Base-by-base conservation (phyloP, 2,329 filamentous ascomycete species). In the Ambrosiella xylebori region DNA sequence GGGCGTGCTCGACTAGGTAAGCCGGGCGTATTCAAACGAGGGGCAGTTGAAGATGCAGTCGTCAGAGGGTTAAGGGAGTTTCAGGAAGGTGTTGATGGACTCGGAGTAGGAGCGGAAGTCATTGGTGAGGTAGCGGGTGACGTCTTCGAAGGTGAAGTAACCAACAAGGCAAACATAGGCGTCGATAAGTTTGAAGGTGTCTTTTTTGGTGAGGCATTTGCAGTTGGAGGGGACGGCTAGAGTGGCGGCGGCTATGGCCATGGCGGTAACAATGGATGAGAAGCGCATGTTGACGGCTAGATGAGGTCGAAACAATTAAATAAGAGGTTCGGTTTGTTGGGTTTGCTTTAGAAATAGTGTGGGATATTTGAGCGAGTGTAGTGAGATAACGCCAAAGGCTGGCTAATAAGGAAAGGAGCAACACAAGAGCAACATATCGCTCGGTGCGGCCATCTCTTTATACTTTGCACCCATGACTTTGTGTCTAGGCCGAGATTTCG, bases 81-180 rank as follows among this genome's bases (percentile, higher is more conserved):
- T 57, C 17, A 62, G 17, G 45, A 63, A 63, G 59, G 60, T 62
- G 61, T 62, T 63, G 61, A 63, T 63, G 58, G 57, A 59, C 56
- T 62, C 58, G 51, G 60, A 61, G 40, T 57, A 57, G 40, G 57
- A 58, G 47, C 49, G 52, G 49, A 60, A 62, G 56, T 62, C 57
- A 11, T 63, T 61, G 7, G 59, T 51, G 19, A 63, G 57, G 54
- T 61, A 63, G 39, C 56, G 54, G 11, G 53, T 47, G 5, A 59
- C 59, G 38, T 59, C 59, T 27, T 76, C 76, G 61, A 77, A 73
- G 65, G 79, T 76, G 61, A 78, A 80, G 53, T 70, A 74, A 36
- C 77, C 77, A 61, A 79, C 76, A 0, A 80, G 70, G 0, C 71
- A 70, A 36, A 71, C 76, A 63, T 77, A 79, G 41, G 59, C 58